Percentiles rank a stretch among this genome's conserved stretches.
phyloP scores from a whole-genome alignment of 352 stramenopile genomes.

The Thalassiosira hispida region DNA sequence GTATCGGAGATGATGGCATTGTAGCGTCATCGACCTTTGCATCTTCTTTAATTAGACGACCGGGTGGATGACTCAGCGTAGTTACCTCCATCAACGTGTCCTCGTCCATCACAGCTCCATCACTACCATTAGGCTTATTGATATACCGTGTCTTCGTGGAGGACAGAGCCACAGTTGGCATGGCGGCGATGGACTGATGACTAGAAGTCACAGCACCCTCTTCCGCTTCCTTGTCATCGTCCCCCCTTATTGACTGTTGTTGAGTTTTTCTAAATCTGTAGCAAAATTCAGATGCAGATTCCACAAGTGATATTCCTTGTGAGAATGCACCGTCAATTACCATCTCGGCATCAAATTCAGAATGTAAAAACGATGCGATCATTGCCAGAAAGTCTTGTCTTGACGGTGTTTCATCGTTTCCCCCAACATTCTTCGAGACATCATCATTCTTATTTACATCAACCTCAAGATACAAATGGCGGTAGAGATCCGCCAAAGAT shows the following conservation, averaged over 20 bases:
- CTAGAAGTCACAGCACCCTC: background rate
- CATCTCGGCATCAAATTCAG: constrained; percentile 47
- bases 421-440: background rate
- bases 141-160: constrained; percentile 61
- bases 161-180: constrained; percentile 54
- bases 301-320: constrained; percentile 73
- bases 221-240: background rate
- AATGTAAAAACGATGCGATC: constrained; percentile 44
- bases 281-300: constrained; percentile 81
- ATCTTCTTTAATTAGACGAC: constrained; percentile 44
- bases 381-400: constrained; percentile 38
- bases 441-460: too few species aligned
- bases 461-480: constrained; percentile 49
- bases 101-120: constrained; percentile 9
- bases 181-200: constrained; percentile 5
- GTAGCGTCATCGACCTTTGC: background rate
- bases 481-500: constrained; percentile 70
- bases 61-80: constrained; percentile 43
- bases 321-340: constrained; percentile 78
- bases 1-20: background rate
- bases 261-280: constrained; percentile 50
- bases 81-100: constrained; percentile 39
- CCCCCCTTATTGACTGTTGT: background rate
- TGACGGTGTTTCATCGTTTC: constrained; percentile 12
- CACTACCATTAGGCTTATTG: constrained; percentile 17